Evolutionary conservation across 2,329 filamentous ascomycete genomes (phyloP).

Genomic region (Fusarium verrucosum): DNA sequence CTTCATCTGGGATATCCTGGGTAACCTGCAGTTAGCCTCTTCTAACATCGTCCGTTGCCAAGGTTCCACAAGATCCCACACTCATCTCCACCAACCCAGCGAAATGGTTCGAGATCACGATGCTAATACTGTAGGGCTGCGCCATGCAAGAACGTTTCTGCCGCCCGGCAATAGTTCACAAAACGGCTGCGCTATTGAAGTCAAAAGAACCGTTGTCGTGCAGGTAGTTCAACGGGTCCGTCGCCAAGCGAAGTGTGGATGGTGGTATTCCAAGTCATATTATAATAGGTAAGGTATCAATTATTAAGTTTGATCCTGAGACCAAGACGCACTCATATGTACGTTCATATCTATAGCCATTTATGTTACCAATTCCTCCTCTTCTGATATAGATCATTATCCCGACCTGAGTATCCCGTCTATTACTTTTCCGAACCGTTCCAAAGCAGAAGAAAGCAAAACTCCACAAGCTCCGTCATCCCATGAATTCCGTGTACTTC

Average conservation of each 20-base stretch:
- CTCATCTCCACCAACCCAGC: constrained; percentile 38
- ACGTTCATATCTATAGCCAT: constrained; percentile 40
- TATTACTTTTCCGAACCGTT: constrained; percentile 44
- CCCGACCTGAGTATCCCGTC: constrained; percentile 38
- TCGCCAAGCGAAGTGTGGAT: constrained; percentile 7
- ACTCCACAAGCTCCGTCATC: constrained; percentile 37
- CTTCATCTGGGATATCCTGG: constrained; percentile 6
- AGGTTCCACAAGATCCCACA: constrained; percentile 39
- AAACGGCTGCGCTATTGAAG: constrained; percentile 19
- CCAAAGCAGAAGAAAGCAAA: constrained; percentile 38
- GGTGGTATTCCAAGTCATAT: constrained; percentile 14
- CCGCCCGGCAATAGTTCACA: constrained; percentile 2
- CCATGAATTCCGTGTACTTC: constrained; percentile 35
- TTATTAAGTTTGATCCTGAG: constrained; percentile 33
- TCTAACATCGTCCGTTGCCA: constrained; percentile 12
- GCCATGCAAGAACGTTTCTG: constrained; percentile 26
- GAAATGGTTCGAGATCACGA: constrained; percentile 37
- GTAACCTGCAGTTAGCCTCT: constrained; percentile 28
- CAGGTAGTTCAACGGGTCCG: background rate
- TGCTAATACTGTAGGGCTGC: constrained; percentile 39
- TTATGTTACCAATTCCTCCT: constrained; percentile 37
- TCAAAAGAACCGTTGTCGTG: background rate
- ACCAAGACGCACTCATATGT: constrained; percentile 38
- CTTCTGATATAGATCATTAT: constrained; percentile 34
- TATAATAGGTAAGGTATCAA: constrained; percentile 25